Evolutionary conservation across 2,329 filamentous ascomycete genomes (phyloP).

Genomic region (Xylaria sp.): DNA sequence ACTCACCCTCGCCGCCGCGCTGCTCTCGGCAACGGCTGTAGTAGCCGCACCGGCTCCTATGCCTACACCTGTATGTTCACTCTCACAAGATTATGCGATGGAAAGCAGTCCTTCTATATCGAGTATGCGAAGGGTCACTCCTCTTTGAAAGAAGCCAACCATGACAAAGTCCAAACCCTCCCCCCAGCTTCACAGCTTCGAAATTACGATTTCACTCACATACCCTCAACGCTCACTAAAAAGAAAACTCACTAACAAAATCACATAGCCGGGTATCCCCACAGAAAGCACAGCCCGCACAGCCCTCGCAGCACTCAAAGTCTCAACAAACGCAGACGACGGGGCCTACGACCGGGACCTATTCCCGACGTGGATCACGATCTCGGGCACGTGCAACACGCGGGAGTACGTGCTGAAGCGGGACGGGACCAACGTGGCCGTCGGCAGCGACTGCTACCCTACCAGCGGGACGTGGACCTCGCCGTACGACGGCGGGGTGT

Average conservation of each 20-base stretch:
- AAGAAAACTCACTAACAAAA: background rate
- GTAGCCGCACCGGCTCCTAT: conserved; percentile 44
- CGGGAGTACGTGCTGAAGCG: conserved; percentile 78
- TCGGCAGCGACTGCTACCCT: conserved; percentile 68
- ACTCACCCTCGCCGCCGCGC: conserved; percentile 36
- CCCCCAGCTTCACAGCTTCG: too few relatives aligned
- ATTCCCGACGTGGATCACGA: conserved; percentile 39
- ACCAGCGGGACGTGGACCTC: conserved; percentile 76
- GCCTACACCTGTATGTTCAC: conserved; percentile 44
- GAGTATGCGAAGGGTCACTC: too few relatives aligned
- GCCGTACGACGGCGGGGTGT: conserved; percentile 78
- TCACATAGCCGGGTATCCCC: conserved; percentile 69
- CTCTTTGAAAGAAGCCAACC: too few relatives aligned
- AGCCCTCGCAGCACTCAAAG: conserved; percentile 20
- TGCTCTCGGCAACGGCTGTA: conserved; percentile 43
- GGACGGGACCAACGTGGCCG: conserved; percentile 73
- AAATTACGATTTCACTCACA: too few relatives aligned
- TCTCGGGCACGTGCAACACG: conserved; percentile 70
- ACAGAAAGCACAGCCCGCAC: conserved; percentile 54
- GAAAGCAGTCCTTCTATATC: too few relatives aligned
- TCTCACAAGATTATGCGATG: too few relatives aligned
- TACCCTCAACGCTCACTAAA: background rate
- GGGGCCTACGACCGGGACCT: conserved; percentile 36
- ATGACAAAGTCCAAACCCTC: too few relatives aligned
- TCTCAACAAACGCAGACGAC: conserved; percentile 35